Evolutionary conservation across 176 grass and related monocot species (phyloP), one percentile per base, ranked within the genome.

Genomic region (Carex scoparia): DNA sequence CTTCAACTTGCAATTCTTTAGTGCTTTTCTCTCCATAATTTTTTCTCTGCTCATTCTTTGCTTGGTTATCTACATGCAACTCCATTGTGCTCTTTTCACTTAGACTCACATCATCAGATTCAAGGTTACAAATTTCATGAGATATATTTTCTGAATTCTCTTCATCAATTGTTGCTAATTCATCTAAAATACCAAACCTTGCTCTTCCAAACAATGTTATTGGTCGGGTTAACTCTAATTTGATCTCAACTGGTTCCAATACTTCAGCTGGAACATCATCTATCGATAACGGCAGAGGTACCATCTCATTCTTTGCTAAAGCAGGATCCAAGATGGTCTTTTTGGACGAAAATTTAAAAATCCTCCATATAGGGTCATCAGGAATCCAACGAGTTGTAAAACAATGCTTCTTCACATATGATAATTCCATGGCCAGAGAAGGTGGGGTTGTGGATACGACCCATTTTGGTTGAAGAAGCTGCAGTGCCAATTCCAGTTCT

Each of bases 121-220:
- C 56, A 81, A 63, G 37, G 40, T 81, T 15, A 81, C 33, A 14
- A 5, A 7, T 4, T 69, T 68, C 81, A 53, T 32, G 64, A 83
- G 81, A 83, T 68, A 83, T 68, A 83, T 83, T 69, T 66, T 83
- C 81, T 54, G 57, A 79, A 85, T 90, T 10, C 65, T 90, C 89
- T 82, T 93, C 86, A 80, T 91, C 91, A 81, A 86, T 75, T 85
- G 89, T 89, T 79, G 86, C 85, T 85, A 79, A 70, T 31, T 81
- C 86, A 84, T 98, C 80, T 16, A 83, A 55, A 6, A 83, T 86
- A 14, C 84, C 91, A 89, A 98, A 94, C 53, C 95, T 92, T 79
- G 93, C 93, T 87, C 89, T 89, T 84, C 95, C 95, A 76, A 98
- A 98, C 56, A 98, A 86, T 65, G 93, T 98, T 83, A 98, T 73